A percentile compares a stretch with the other conserved stretches of the same genome.
phyloP scores from a whole-genome alignment of 371 early-diverging fungal genomes.

The Apophysomyces trapeziformis region DNA sequence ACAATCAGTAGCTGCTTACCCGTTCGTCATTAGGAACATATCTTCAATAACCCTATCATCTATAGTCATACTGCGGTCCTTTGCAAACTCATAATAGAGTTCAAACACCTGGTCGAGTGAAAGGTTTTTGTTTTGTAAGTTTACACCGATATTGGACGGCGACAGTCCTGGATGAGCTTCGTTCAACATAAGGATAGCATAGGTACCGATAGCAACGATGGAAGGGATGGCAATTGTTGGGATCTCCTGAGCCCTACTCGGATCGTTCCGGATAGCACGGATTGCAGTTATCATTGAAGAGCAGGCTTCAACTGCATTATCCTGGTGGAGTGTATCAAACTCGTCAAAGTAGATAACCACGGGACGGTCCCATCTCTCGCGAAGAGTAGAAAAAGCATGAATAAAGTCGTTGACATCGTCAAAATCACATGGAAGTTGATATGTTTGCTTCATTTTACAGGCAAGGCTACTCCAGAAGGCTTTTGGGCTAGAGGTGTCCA shows the following conservation, averaged over 20 bases:
- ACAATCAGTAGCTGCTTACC: conserved; percentile 8
- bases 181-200: conserved; percentile 21
- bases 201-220: conserved; percentile 21
- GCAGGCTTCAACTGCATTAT: conserved; percentile 14
- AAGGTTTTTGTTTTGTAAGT: conserved; percentile 21
- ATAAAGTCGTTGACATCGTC: neutral
- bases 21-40: conserved; percentile 14
- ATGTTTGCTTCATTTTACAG: neutral
- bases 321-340: conserved; percentile 18
- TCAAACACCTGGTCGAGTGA: conserved; percentile 11
- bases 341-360: conserved; percentile 26
- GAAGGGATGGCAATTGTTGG: conserved; percentile 12
- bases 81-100: conserved; percentile 15
- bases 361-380: conserved; percentile 8
- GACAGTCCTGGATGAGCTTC: conserved; percentile 12
- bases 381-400: neutral
- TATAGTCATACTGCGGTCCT: conserved; percentile 16
- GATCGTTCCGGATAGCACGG: conserved; percentile 10
- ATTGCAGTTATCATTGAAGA: neutral
- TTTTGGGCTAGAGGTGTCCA: neutral
- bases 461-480: neutral
- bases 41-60: conserved; percentile 18
- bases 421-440: neutral
- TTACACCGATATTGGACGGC: conserved; percentile 20
- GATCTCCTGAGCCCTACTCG: neutral